Conservation (phyloP, 2,329 filamentous ascomycete genomes). For the Lizonia empirigonia region DNA sequence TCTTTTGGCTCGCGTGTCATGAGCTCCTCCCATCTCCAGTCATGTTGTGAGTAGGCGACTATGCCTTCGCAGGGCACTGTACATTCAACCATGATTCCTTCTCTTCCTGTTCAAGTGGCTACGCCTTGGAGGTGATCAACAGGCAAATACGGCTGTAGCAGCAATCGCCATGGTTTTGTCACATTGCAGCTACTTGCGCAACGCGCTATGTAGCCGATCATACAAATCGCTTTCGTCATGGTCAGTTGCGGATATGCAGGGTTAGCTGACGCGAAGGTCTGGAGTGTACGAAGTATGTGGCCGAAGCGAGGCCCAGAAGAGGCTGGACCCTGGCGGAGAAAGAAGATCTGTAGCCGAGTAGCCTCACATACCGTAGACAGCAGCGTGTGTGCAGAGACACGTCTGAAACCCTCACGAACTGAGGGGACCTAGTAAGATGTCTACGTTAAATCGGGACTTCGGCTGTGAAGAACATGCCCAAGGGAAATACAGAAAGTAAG, state of each 20-base stretch:
- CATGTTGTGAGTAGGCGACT: slow-evolving; percentile 22
- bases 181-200: slow-evolving; percentile 8
- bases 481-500: too few species aligned
- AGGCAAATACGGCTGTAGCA: neutral
- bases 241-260: slow-evolving; percentile 8
- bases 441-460: too few species aligned
- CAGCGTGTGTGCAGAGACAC: too few species aligned
- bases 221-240: slow-evolving; percentile 12
- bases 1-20: slow-evolving; percentile 41
- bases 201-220: slow-evolving; percentile 14
- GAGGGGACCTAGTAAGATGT: too few species aligned
- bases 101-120: neutral
- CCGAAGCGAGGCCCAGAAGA: too few species aligned
- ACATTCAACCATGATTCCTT: slow-evolving; percentile 11
- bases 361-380: too few species aligned
- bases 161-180: neutral
- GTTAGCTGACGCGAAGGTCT: slow-evolving; percentile 2
- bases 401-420: too few species aligned
- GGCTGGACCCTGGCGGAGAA: too few species aligned
- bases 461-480: too few species aligned
- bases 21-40: slow-evolving; percentile 22
- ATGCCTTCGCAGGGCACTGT: slow-evolving; percentile 24
- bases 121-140: neutral
- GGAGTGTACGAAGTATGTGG: too few species aligned
- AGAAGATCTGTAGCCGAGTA: neutral